A percentile compares a stretch with the other conserved stretches of the same genome.
Conservation (phyloP, 2,329 filamentous ascomycete species). For the Trichoderma sp. region DNA sequence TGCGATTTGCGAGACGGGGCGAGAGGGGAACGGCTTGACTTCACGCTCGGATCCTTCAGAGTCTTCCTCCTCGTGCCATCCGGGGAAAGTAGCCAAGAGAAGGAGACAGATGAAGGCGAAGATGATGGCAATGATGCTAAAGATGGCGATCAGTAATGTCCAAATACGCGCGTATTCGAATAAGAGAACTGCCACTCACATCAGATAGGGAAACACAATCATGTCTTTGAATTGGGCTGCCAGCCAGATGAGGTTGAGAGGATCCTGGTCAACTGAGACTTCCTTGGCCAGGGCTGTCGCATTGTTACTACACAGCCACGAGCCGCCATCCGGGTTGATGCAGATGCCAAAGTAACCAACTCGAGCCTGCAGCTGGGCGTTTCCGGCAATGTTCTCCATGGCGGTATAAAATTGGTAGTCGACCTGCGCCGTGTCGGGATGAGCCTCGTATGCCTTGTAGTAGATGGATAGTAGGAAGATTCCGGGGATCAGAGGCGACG, state of each 20-base stretch:
- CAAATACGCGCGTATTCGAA: not conserved
- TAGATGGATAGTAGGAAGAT: slow-evolving; percentile 99
- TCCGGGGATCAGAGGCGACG: slow-evolving; percentile 86
- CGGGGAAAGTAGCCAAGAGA: slow-evolving; percentile 91
- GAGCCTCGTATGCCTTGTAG: slow-evolving; percentile 81
- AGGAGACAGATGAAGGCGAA: slow-evolving; percentile 96
- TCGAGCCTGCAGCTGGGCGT: slow-evolving; percentile 79
- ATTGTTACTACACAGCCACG: slow-evolving; percentile 96
- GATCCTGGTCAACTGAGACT: slow-evolving; percentile 86
- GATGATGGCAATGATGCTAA: slow-evolving; percentile 92
- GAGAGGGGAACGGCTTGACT: slow-evolving; percentile 89
- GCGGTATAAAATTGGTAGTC: slow-evolving; percentile 82
- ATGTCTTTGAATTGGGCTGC: slow-evolving; percentile 97
- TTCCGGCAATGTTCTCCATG: slow-evolving; percentile 85
- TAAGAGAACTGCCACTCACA: slow-evolving; percentile 58
- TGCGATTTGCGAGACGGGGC: slow-evolving; percentile 87
- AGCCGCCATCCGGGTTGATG: slow-evolving; percentile 83
- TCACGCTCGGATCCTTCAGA: slow-evolving; percentile 78
- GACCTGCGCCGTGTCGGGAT: slow-evolving; percentile 81
- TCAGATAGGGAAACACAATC: slow-evolving; percentile 95
- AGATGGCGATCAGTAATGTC: not conserved
- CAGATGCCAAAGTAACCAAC: slow-evolving; percentile 99
- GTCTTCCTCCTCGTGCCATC: slow-evolving; percentile 92
- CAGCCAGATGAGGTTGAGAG: slow-evolving; percentile 95
- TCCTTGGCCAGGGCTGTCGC: slow-evolving; percentile 89